Base-by-base conservation (phyloP, 2,329 filamentous ascomycete genomes). In the Calonectria multiphialidica region DNA sequence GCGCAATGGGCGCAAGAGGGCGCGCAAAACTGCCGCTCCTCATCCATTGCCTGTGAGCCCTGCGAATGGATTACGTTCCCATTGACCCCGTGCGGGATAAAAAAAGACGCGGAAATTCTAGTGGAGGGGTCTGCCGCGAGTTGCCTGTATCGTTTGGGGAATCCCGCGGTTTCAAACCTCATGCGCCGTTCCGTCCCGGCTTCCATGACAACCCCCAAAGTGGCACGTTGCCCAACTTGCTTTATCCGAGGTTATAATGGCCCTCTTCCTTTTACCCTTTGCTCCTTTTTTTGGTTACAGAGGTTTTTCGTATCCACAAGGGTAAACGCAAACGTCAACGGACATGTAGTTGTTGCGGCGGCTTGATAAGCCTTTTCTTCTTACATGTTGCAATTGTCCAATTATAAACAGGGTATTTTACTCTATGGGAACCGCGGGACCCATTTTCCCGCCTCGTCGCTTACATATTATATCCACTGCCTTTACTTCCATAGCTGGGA, bases 401-500 rank as follows among this genome's bases (percentile, higher is more conserved):
- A 57, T 57, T 23, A 57, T n/a, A 57, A 57, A 57, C 53, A 57
- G 33, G n/a, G 53, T 57, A 57, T 23, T 57, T 57, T 57, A 16
- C n/a, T 7, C 23, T 25, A 21, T 21, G n/a, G 33, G 5, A 21
- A 30, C 28, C 13, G 21, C 9, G 18, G 23, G 21, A 35, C 33
- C 16, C 3, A 5, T 47, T 25, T 25, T 30, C 15, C 7, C 5
- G n/a, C 15, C 40, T 45, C 23, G 30, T 40, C 28, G 25, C 9
- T 40, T 62, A 71, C 28, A 30, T 30, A 30, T 30, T 30, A 30
- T 74, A 73, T 23, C 68, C 53, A 40, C 62, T 68, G 12, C 63
- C 71, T 28, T 76, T 40, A 6, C 33, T 35, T 21, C 75, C 74
- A 42, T 69, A 77, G 6, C 55, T 69, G 12, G 78, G 78, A 47